phyloP scores from a whole-genome alignment of 805 yeast genomes.

The Wickerhamomyces silvicola region DNA sequence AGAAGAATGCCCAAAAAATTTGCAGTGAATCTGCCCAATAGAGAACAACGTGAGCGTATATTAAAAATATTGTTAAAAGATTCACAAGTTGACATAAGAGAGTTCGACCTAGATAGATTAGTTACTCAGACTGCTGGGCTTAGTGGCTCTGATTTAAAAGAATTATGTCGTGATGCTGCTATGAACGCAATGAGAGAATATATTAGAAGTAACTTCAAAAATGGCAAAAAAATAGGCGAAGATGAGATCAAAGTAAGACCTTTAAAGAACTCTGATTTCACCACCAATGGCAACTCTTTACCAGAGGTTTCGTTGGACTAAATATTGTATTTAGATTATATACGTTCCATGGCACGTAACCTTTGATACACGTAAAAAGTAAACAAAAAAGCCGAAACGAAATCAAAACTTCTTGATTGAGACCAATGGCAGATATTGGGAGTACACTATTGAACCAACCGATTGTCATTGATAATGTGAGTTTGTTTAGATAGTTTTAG shows the following conservation, averaged over 20 bases:
- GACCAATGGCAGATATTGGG: constrained; percentile 7
- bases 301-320: too few species aligned
- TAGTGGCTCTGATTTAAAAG: constrained; percentile 90
- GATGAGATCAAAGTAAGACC: constrained; percentile 49
- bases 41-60: constrained; percentile 62
- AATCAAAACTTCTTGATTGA: neutral
- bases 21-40: constrained; percentile 66
- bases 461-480: constrained; percentile 61
- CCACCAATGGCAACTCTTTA: too few species aligned
- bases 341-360: neutral
- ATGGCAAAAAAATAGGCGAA: constrained; percentile 28
- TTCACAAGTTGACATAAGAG: constrained; percentile 47
- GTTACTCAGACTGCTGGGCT: constrained; percentile 63
- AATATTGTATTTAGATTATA: too few species aligned
- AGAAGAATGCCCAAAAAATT: constrained; percentile 91
- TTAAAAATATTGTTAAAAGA: constrained; percentile 61
- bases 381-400: neutral
- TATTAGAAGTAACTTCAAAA: constrained; percentile 46
- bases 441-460: constrained; percentile 54
- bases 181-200: constrained; percentile 83
- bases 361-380: constrained; percentile 1
- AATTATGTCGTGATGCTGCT: constrained; percentile 90
- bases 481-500: constrained; percentile 10
- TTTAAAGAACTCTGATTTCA: constrained; percentile 52
- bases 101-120: constrained; percentile 54